These are phyloP conservation scores for Phialemoniopsis sp. DNA, from an alignment of 2,329 filamentous ascomycete genomes.

Conservation along the genomic window DNA sequence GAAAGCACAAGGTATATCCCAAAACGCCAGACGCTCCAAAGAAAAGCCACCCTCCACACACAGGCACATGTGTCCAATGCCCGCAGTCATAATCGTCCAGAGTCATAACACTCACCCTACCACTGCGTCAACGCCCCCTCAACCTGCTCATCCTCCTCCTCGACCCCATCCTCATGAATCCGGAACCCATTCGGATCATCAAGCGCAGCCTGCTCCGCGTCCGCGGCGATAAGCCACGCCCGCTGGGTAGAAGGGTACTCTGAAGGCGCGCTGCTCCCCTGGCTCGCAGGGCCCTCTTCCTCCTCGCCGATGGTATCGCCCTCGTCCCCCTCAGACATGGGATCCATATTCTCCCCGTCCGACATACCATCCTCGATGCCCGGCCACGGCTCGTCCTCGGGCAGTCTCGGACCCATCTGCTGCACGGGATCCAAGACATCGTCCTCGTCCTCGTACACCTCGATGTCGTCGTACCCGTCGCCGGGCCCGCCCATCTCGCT, in stretches of 20 bases:
- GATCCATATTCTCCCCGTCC: constrained; percentile 49
- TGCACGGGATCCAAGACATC: constrained; percentile 9
- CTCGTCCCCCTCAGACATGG: constrained; percentile 17
- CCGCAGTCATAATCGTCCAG: too few relatives aligned
- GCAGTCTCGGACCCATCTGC: constrained; percentile 20
- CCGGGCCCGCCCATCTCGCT: constrained; percentile 19
- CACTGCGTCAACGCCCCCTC: too few relatives aligned
- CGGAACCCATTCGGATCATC: constrained; percentile 8
- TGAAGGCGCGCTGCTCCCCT: constrained; percentile 46
- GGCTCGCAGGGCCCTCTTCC: constrained; percentile 15
- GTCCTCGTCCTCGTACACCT: constrained; percentile 21
- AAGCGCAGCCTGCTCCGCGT: constrained; percentile 2
- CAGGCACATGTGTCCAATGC: too few relatives aligned
- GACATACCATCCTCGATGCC: constrained; percentile 49
- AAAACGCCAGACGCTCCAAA: too few relatives aligned
- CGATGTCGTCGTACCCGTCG: constrained; percentile 27
- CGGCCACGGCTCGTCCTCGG: constrained; percentile 53
- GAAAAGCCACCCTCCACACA: too few relatives aligned
- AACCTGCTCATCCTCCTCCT: too few relatives aligned
- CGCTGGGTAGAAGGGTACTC: constrained; percentile 52
- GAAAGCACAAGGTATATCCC: too few relatives aligned
- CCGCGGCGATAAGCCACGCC: constrained; percentile 23
- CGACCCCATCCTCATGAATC: constrained; percentile 10
- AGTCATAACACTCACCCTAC: too few relatives aligned
- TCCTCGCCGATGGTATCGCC: constrained; percentile 5